Evolutionary conservation across 345 rosid genomes (phyloP).

Genomic region (Angophora floribunda): DNA sequence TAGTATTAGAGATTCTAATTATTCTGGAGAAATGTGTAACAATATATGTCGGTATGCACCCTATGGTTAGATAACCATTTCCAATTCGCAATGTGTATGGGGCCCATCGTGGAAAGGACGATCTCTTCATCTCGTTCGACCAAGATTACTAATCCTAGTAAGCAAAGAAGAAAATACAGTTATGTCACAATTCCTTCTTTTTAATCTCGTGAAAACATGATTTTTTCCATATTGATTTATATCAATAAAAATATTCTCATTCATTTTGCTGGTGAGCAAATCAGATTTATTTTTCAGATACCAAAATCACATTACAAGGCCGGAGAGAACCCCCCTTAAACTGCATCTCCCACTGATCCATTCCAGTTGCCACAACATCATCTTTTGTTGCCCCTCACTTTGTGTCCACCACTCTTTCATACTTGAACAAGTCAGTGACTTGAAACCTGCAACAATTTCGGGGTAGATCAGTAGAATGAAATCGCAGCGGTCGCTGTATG

Average conservation of each 20-base stretch:
- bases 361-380: neutral
- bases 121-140: neutral
- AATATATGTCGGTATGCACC: neutral
- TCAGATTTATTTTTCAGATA: neutral
- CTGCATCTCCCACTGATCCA: neutral
- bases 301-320: neutral
- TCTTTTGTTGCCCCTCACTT: neutral
- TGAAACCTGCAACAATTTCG: too few species aligned
- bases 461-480: too few species aligned
- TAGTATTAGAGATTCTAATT: neutral
- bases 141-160: too few species aligned
- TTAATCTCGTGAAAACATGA: neutral
- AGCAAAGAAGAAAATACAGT: neutral
- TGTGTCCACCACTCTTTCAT: neutral
- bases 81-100: neutral
- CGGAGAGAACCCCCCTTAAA: fast-evolving
- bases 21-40: neutral
- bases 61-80: neutral
- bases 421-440: too few species aligned
- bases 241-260: neutral
- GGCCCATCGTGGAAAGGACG: neutral
- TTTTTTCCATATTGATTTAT: neutral
- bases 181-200: neutral
- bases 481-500: too few species aligned
- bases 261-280: fast-evolving